phyloP scores from a whole-genome alignment of 2,329 filamentous ascomycete species.

The Graphilbum ipis-grandicollis region DNA sequence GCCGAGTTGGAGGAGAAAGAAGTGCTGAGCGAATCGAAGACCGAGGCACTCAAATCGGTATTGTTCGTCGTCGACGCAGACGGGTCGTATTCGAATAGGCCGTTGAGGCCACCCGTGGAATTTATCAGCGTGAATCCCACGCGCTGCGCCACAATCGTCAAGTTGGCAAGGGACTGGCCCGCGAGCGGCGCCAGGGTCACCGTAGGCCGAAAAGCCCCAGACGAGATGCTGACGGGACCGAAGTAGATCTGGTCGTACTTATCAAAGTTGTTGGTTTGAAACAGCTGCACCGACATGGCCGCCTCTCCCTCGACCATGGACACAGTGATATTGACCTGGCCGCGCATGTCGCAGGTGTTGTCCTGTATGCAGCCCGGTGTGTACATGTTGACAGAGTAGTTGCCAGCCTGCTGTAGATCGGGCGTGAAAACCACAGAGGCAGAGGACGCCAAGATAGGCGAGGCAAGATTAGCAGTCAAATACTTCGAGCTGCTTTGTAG shows the following conservation, averaged over 20 bases:
- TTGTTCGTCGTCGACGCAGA: slow-evolving; percentile 36
- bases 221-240: slow-evolving; percentile 64
- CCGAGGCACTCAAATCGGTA: slow-evolving; percentile 49
- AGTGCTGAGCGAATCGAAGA: slow-evolving; percentile 59
- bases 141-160: slow-evolving; percentile 78
- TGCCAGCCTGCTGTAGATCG: slow-evolving; percentile 73
- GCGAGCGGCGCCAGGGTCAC: slow-evolving; percentile 59
- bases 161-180: slow-evolving; percentile 39
- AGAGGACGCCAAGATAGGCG: slow-evolving; percentile 35
- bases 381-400: slow-evolving; percentile 81
- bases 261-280: slow-evolving; percentile 87
- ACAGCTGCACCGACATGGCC: slow-evolving; percentile 39
- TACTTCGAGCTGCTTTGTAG: slow-evolving; percentile 58
- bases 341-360: slow-evolving; percentile 56
- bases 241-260: slow-evolving; percentile 91
- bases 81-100: slow-evolving; percentile 78
- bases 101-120: slow-evolving; percentile 68
- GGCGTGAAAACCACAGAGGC: slow-evolving; percentile 65
- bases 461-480: slow-evolving; percentile 47
- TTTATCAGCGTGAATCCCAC: slow-evolving; percentile 61
- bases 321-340: slow-evolving; percentile 57
- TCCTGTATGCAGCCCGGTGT: slow-evolving; percentile 83
- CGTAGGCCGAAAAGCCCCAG: slow-evolving; percentile 55
- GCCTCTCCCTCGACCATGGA: slow-evolving; percentile 26
- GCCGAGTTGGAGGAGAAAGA: slow-evolving; percentile 49